Base-by-base conservation (phyloP, 164 flowering plant species). In the Litsea cubeba region DNA sequence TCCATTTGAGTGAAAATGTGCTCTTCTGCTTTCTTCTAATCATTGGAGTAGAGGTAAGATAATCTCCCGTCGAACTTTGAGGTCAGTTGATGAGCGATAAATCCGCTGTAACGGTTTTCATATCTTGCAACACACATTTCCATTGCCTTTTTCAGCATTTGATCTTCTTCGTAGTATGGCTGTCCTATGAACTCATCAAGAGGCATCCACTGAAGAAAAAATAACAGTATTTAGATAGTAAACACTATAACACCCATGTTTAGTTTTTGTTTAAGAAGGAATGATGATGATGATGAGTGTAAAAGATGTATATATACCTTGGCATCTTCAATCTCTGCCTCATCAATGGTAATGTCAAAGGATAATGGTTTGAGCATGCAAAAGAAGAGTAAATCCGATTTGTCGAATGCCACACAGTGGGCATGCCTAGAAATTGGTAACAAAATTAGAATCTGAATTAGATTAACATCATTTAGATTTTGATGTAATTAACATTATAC, bases 291-390 rank as follows among this genome's bases (percentile, higher is more conserved):
- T 54, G n/a, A 12, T 12, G 58, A 15, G 1, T 54, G 20, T 54
- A 54, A 54, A 12, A 54, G n/a, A 54, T 3, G 17, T 20, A 17
- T 15, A 5, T 15, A 20, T 78, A 89, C 91, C 90, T 85, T 85
- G 10, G 90, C 89, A 66, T 81, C 91, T 81, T 87, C 85, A 69
- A 90, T 84, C 77, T 90, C 94, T 25, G 80, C 76, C 60, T 83
- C 89, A 24, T 87, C 91, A 0, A 88, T 81, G 7, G 70, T 76
- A 71, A 90, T 90, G 30, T 86, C 81, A 32, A 35, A 77, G 1
- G 91, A 85, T 70, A 85, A 23, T 23, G 94, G 91, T 75, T 81
- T 87, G 6, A 90, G 87, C 91, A 87, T 84, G 87, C 94, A 90
- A 57, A 84, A 79, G 72, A 90, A 90, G 72, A 87, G 81, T 83